Percentiles rank a stretch among this genome's conserved stretches.
Conservation (phyloP, 306 rosid genomes). For the Hippophae tibetana region DNA sequence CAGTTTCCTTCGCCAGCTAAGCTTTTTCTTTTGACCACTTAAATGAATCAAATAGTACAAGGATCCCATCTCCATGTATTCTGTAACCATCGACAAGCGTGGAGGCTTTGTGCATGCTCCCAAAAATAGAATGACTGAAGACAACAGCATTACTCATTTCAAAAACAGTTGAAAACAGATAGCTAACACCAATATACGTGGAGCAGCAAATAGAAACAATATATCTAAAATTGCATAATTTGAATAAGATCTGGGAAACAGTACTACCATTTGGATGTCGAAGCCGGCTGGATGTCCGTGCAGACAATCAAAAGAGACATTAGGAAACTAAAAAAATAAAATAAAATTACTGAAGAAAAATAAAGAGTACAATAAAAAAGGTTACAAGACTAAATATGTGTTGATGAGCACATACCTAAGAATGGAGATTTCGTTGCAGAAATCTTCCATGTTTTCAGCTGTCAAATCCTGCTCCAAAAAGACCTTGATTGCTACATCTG, state of each 20-base stretch:
- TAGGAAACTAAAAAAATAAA: constrained; percentile 27
- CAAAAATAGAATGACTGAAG: constrained; percentile 94
- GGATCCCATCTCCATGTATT: constrained; percentile 97
- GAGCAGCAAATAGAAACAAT: constrained; percentile 13
- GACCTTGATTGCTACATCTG: constrained; percentile 94
- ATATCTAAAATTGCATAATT: constrained; percentile 15
- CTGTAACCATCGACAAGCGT: constrained; percentile 89
- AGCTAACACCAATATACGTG: neutral
- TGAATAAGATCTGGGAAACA: constrained; percentile 17
- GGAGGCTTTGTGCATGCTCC: constrained; percentile 99
- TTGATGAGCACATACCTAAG: constrained; percentile 48
- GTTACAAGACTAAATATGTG: neutral
- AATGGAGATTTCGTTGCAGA: constrained; percentile 93
- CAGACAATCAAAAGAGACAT: constrained; percentile 16
- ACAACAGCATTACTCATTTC: constrained; percentile 20
- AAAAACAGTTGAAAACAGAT: constrained; percentile 16
- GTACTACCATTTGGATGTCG: constrained; percentile 95
- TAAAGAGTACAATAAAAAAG: neutral
- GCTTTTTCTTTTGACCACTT: constrained; percentile 89
- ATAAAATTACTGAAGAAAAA: constrained; percentile 14
- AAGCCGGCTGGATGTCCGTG: constrained; percentile 62
- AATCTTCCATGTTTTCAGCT: constrained; percentile 94
- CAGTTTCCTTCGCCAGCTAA: constrained; percentile 78
- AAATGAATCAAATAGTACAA: constrained; percentile 83
- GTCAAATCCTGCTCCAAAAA: constrained; percentile 96